A percentile compares a stretch with the other conserved stretches of the same genome.
These are phyloP conservation scores for Metschnikowia shivogae DNA, from an alignment of 805 yeast species.

Conservation along the genomic window DNA sequence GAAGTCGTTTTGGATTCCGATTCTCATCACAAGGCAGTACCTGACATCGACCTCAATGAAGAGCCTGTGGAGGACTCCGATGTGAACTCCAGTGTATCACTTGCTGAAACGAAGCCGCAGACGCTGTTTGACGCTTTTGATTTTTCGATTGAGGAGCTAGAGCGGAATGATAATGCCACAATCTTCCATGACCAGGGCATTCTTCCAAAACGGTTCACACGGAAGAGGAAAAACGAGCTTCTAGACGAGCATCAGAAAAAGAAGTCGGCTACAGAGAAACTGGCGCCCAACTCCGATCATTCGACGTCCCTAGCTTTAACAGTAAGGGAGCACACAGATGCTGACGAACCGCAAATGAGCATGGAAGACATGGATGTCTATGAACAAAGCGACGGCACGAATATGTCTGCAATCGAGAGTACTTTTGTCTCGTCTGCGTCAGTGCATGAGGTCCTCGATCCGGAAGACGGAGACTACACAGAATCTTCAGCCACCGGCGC, in stretches of 20 bases:
- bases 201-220: constrained; percentile 7
- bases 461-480: constrained; percentile 7
- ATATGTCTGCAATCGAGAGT: neutral
- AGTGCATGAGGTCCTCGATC: neutral
- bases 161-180: constrained; percentile 9
- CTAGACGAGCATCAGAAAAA: constrained; percentile 1
- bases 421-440: neutral
- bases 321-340: constrained; percentile 3
- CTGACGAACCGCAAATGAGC: neutral
- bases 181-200: constrained; percentile 8
- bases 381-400: neutral
- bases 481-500: constrained; percentile 3
- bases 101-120: neutral
- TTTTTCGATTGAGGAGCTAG: constrained; percentile 17
- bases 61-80: neutral
- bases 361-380: constrained; percentile 1
- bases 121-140: constrained; percentile 13
- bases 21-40: neutral
- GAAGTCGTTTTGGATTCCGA: neutral
- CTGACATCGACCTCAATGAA: constrained; percentile 1
- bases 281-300: neutral
- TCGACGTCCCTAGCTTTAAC: constrained; percentile 7
- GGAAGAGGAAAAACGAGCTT: constrained; percentile 6
- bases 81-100: neutral
- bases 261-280: neutral